Base-by-base conservation (phyloP, 2,329 filamentous ascomycete species). In the Beauveria pseudobassiana region DNA sequence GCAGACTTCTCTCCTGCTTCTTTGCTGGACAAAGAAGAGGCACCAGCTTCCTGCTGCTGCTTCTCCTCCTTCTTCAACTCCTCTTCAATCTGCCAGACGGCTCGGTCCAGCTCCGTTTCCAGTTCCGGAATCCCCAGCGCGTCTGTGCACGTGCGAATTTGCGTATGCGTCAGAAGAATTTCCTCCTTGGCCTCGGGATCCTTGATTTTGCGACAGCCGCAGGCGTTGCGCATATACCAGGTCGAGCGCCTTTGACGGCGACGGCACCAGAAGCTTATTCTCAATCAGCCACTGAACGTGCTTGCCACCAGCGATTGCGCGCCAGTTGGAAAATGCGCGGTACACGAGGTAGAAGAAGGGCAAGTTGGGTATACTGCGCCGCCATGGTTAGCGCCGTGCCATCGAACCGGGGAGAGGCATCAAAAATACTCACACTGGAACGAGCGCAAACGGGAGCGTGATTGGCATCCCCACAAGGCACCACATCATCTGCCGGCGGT, bases 331-430 rank as follows among this genome's bases (percentile, higher is more conserved):
- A 88, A 90, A 98, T 28, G 91, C 89, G 65, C 95, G 85, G 77
- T 96, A 99, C 20, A 85, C 85, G 46, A 98, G 83, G 74, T 98
- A 99, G 79, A 98, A 98, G 80, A 98, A 98, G 20, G 95, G 95
- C 14, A 99, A 80, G 72, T 99, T 97, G 42, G 93, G 93, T 65
- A 97, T 82, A 64, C 91, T 96, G 67, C 12, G 26, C 7, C 18
- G 1, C 24, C 6, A 22, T 20, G 14, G 40, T 52, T 20, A 55
- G 52, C 14, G 10, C 10, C 16, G 22, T 2, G 18, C 26, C 18
- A n/a, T 30, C 14, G 46, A 20, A 24, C 46, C 42, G 2, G 43
- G 24, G 12, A 16, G 12, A 16, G 12, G 48, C 28, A 22, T 48
- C n/a, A 14, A 58, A 54, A 14, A 20, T 42, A 58, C 90, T 76